These are phyloP conservation scores for Eutypa lata DNA, from an alignment of 2,329 filamentous ascomycete genomes.

Conservation along the genomic window DNA sequence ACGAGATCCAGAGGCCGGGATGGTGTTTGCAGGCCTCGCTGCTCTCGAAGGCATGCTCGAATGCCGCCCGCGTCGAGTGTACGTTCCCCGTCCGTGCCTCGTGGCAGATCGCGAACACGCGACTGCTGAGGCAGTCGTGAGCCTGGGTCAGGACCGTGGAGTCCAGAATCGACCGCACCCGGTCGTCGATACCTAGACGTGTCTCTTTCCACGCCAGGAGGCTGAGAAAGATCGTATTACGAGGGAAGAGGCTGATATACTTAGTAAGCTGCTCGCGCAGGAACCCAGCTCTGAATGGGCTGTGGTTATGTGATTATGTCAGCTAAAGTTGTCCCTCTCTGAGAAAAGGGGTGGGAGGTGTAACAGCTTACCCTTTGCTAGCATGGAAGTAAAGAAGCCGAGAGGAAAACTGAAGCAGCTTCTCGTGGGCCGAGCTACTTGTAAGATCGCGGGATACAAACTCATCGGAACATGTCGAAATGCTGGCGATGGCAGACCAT, in stretches of 20 bases:
- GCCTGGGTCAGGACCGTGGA: slow-evolving; percentile 42
- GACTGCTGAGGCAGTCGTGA: slow-evolving; percentile 41
- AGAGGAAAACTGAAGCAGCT: slow-evolving; percentile 66
- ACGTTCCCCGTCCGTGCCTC: slow-evolving; percentile 46
- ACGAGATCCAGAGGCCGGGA: slow-evolving; percentile 46
- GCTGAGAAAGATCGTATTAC: slow-evolving; percentile 72
- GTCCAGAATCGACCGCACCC: slow-evolving; percentile 64
- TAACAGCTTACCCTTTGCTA: slow-evolving; percentile 45
- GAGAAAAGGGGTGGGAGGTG: too few species aligned
- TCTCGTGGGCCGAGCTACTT: slow-evolving; percentile 49
- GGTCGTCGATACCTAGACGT: slow-evolving; percentile 70
- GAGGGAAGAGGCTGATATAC: slow-evolving; percentile 64
- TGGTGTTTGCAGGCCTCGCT: slow-evolving; percentile 36
- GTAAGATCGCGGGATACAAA: slow-evolving; percentile 35
- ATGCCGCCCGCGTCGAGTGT: slow-evolving; percentile 48
- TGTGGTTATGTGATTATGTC: slow-evolving; percentile 20
- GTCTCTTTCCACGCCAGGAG: slow-evolving; percentile 73
- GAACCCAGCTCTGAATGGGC: slow-evolving; percentile 64
- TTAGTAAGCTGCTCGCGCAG: slow-evolving; percentile 59
- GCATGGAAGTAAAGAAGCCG: slow-evolving; percentile 66
- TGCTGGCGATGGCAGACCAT: slow-evolving; percentile 41
- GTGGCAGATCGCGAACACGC: slow-evolving; percentile 50
- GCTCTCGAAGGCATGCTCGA: slow-evolving; percentile 47
- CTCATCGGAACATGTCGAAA: slow-evolving; percentile 40
- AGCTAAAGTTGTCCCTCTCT: slow-evolving; percentile 8